Evolutionary conservation across 208 protist genomes (phyloP).

Genomic region (Vickermania spadyakhi): DNA sequence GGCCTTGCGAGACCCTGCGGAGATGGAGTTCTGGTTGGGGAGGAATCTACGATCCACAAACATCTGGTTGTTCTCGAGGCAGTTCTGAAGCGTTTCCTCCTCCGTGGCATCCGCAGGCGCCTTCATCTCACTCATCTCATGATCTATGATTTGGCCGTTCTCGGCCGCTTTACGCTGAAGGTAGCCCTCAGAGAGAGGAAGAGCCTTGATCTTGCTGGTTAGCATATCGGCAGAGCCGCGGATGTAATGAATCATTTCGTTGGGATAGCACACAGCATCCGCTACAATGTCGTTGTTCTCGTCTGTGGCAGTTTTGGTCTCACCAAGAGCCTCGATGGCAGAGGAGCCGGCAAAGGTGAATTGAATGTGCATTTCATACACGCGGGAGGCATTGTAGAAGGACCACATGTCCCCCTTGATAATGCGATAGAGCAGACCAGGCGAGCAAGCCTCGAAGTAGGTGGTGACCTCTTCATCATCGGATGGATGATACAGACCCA

Average conservation of each 20-base stretch:
- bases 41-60: constrained; percentile 77
- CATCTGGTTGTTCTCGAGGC: constrained; percentile 43
- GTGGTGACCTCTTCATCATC: constrained; percentile 32
- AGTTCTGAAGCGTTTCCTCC: constrained; percentile 45
- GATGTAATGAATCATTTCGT: constrained; percentile 71
- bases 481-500: constrained; percentile 3
- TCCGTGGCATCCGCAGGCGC: constrained; percentile 26
- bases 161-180: constrained; percentile 50
- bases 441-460: constrained; percentile 37
- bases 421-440: constrained; percentile 65
- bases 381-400: constrained; percentile 78
- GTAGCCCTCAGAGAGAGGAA: constrained; percentile 53
- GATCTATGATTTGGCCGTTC: constrained; percentile 33
- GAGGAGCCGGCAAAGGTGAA: constrained; percentile 58
- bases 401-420: constrained; percentile 57
- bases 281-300: constrained; percentile 34
- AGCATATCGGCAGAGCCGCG: constrained; percentile 43
- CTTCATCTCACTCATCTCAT: constrained; percentile 34
- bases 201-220: constrained; percentile 54
- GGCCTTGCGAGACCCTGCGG: constrained; percentile 40
- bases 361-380: constrained; percentile 67
- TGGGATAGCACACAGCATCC: constrained; percentile 55
- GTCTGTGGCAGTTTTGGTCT: constrained; percentile 35
- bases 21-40: constrained; percentile 59
- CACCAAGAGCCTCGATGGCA: constrained; percentile 47